Evolutionary conservation across 2,329 filamentous ascomycete species (phyloP), one percentile per base, ranked within the genome.

Genomic region (Penicillium olsonii): DNA sequence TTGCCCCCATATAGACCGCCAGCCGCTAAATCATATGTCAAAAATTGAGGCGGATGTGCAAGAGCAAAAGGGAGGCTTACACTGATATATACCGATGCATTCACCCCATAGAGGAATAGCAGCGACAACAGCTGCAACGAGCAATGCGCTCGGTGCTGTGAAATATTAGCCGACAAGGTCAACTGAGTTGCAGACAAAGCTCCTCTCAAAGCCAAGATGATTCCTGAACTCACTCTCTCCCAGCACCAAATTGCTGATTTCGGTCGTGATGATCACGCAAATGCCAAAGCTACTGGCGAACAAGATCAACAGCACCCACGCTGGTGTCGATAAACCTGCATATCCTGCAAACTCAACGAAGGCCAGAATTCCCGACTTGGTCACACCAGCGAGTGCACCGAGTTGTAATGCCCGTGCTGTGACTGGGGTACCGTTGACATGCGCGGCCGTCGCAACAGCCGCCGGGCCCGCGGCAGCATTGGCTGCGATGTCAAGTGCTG

Each of bases 381-480:
- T 56, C 15, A 55, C 49, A 17, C 52, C 54, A 3, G 52, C 54
- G 10, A 56, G 34, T 7, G 52, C 52, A 9, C 48, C 54, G 18
- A 55, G 31, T 39, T 48, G 52, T 14, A 56, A 40, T 26, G 52
- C 49, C 37, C 52, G 41, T n/a, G 40, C 52, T 10, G 54, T 56
- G 22, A 55, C 29, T 9, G 41, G 29, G 9, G 38, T 48, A 15
- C 54, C 52, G 39, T 52, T 55, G n/a, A 56, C 46, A 35, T 56
- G 52, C 2, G 48, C 20, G 3, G 52, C 54, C 12, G 54, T 56
- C 12, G 54, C 54, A 11, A 55, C 54, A 20, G 54, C 54, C 14
- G 54, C 54, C 29, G 54, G 54, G 2, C 54, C 54, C 4, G 54
- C 52, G 9, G 54, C 54, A 7, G 52, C 54, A 8, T 56, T 56